phyloP scores from a whole-genome alignment of 805 yeast species.

The Wickerhamomyces bovis region DNA sequence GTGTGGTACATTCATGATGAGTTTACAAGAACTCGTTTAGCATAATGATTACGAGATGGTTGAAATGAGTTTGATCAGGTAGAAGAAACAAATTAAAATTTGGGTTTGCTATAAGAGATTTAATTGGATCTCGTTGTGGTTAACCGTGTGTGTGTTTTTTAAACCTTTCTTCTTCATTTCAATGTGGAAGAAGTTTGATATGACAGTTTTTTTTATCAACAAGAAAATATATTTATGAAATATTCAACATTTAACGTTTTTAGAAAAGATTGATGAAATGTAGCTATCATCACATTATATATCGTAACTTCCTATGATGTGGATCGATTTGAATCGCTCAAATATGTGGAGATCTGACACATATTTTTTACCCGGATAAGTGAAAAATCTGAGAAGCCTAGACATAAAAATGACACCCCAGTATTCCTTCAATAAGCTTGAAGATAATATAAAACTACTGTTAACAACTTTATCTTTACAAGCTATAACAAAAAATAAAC shows the following conservation, averaged over 20 bases:
- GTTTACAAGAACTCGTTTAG: neutral
- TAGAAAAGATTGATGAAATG: neutral
- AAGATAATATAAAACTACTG: no score
- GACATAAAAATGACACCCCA: no score
- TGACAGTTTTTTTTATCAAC: conserved; percentile 3
- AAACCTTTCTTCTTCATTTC: no score
- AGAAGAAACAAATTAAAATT: neutral
- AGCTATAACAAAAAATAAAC: no score
- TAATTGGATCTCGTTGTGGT: neutral
- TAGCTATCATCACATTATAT: neutral
- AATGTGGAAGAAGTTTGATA: neutral
- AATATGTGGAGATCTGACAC: neutral
- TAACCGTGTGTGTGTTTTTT: no score
- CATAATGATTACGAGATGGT: neutral
- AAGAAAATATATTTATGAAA: conserved; percentile 10
- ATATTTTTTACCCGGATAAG: no score
- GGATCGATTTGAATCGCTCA: no score
- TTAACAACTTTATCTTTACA: no score
- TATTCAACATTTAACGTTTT: conserved; percentile 8
- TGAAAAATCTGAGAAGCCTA: no score
- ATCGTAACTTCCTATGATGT: no score
- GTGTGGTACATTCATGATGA: neutral
- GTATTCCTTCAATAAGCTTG: no score
- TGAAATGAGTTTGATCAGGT: neutral
- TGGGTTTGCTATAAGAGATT: neutral